A percentile compares a stretch with the other conserved stretches of the same genome.
Evolutionary conservation across 805 yeast species (phyloP).

Genomic region (Yamadazyma sp.): DNA sequence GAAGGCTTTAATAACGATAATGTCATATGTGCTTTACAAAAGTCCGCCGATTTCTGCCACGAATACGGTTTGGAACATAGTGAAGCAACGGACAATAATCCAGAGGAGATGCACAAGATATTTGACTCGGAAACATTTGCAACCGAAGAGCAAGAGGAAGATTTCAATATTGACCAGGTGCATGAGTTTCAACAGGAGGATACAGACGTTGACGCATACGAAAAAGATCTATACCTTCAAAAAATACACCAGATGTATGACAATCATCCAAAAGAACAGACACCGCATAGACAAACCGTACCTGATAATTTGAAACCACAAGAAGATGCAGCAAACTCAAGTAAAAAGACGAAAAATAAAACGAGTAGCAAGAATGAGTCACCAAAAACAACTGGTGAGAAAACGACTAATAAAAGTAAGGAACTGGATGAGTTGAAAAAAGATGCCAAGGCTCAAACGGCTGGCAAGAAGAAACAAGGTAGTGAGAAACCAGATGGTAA

Average conservation of each 20-base stretch:
- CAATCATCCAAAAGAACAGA: slow-evolving; percentile 1
- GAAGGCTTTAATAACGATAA: slow-evolving; percentile 27
- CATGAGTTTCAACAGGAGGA: slow-evolving; percentile 13
- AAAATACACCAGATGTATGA: slow-evolving; percentile 7
- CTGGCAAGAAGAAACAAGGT: too few relatives aligned
- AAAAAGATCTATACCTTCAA: slow-evolving; percentile 12
- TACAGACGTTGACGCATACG: slow-evolving; percentile 12
- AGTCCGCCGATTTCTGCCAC: slow-evolving; percentile 29
- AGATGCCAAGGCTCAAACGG: neutral
- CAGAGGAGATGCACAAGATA: slow-evolving; percentile 9
- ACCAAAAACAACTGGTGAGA: neutral
- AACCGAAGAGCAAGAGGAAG: slow-evolving; percentile 8
- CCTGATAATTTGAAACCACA: too few relatives aligned
- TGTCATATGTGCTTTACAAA: slow-evolving; percentile 31
- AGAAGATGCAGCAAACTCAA: too few relatives aligned
- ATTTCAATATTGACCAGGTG: slow-evolving; percentile 14
- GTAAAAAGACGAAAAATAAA: neutral
- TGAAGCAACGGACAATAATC: neutral
- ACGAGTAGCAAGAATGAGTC: neutral
- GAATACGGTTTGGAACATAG: slow-evolving; percentile 22
- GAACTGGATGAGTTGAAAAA: too few relatives aligned
- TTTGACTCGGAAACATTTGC: slow-evolving; percentile 9
- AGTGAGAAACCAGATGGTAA: too few relatives aligned
- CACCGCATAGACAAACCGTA: slow-evolving; percentile 4
- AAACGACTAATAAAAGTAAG: neutral